phyloP scores from a whole-genome alignment of 176 grass and related monocot genomes.

The Microstegium vimineum region DNA sequence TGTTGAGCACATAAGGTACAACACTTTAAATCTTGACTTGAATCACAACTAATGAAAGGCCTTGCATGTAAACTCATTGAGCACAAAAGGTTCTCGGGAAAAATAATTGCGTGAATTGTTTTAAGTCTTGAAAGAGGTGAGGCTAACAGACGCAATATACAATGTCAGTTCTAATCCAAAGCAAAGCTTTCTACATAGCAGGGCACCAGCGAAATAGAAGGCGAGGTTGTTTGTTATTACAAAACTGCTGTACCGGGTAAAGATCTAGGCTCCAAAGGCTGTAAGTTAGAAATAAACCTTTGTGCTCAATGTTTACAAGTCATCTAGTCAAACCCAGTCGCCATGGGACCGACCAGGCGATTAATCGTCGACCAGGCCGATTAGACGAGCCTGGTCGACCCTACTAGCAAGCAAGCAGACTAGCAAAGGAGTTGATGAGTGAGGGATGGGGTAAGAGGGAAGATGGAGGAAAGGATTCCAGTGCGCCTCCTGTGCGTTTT shows the following conservation, averaged over 20 bases:
- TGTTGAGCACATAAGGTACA: neutral
- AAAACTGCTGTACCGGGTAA: neutral
- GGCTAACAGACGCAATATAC: neutral
- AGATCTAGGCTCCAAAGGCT: neutral
- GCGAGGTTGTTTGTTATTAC: neutral
- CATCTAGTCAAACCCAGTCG: too few species aligned
- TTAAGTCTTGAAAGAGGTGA: neutral
- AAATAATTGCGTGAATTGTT: neutral
- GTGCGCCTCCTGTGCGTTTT: too few species aligned
- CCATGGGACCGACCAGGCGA: too few species aligned
- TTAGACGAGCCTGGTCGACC: too few species aligned
- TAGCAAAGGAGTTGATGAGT: too few species aligned
- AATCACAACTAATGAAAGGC: neutral
- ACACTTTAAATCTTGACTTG: neutral
- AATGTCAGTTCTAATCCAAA: neutral
- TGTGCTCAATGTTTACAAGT: neutral
- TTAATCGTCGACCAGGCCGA: too few species aligned
- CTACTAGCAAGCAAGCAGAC: too few species aligned
- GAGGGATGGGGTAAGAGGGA: too few species aligned
- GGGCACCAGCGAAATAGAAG: neutral
- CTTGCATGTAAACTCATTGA: slow-evolving; percentile 9
- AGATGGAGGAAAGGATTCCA: too few species aligned
- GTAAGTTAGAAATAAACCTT: neutral
- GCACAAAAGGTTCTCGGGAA: neutral
- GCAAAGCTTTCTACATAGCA: neutral